Conservation (phyloP, 1,139 yeast species). For the Yamadazyma jaroonii region DNA sequence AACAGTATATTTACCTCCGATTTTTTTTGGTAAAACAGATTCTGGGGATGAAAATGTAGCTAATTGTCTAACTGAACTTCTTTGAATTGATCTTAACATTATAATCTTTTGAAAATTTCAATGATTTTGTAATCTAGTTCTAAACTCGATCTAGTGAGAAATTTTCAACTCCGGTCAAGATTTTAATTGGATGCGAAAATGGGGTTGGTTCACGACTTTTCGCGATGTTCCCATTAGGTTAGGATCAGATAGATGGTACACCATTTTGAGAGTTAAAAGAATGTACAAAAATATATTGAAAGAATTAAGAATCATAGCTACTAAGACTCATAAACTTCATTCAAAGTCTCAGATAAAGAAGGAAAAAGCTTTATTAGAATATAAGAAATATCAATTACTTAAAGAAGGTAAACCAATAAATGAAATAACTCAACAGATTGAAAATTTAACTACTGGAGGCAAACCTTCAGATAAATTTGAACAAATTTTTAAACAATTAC, state of each 20-base stretch:
- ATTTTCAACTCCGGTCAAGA: constrained; percentile 3
- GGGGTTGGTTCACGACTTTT: background rate
- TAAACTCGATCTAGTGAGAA: too few relatives aligned
- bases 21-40: constrained; percentile 77
- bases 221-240: background rate
- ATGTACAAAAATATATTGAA: constrained; percentile 25
- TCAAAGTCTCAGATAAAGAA: constrained; percentile 46
- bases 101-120: background rate
- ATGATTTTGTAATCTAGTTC: too few relatives aligned
- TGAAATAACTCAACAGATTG: constrained; percentile 31
- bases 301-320: constrained; percentile 47
- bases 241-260: background rate
- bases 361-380: constrained; percentile 50
- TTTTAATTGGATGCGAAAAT: constrained; percentile 3
- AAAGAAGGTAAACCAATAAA: constrained; percentile 36
- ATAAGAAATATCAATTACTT: constrained; percentile 51
- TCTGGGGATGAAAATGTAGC: constrained; percentile 57
- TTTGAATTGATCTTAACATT: constrained; percentile 12
- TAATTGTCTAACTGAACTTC: constrained; percentile 39
- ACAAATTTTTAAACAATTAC: constrained; percentile 23
- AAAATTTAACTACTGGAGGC: constrained; percentile 18
- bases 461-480: constrained; percentile 14
- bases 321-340: constrained; percentile 42
- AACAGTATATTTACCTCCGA: constrained; percentile 91
- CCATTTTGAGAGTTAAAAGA: background rate